Conservation (phyloP, 2,329 filamentous ascomycete species). For the Epichloe gansuensis region DNA sequence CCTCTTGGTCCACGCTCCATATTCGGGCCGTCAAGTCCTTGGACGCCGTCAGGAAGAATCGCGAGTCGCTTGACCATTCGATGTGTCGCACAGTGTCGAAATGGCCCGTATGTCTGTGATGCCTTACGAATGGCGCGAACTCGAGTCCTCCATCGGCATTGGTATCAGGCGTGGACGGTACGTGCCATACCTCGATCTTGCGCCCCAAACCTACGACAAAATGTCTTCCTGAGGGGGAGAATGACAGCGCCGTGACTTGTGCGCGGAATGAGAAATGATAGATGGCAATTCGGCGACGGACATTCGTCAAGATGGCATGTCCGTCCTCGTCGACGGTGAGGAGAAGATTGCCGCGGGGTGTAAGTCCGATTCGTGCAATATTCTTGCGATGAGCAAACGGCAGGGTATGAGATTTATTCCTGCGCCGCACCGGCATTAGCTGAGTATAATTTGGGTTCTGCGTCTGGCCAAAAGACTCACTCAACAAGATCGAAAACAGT, state of each 20-base stretch:
- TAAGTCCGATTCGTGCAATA: slow-evolving; percentile 76
- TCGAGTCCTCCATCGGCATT: slow-evolving; percentile 72
- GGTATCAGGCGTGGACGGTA: slow-evolving; percentile 75
- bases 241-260: slow-evolving; percentile 70
- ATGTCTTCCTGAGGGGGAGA: slow-evolving; percentile 80
- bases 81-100: slow-evolving; percentile 78
- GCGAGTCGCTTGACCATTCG: slow-evolving; percentile 90
- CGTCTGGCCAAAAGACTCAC: slow-evolving; percentile 35
- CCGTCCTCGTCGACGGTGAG: slow-evolving; percentile 92
- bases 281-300: slow-evolving; percentile 70
- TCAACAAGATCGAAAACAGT: slow-evolving; percentile 94
- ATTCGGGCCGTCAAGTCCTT: slow-evolving; percentile 87
- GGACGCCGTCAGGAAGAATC: slow-evolving; percentile 85
- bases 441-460: neutral
- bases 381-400: slow-evolving; percentile 91
- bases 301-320: slow-evolving; percentile 82
- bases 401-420: slow-evolving; percentile 77
- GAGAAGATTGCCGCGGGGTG: slow-evolving; percentile 80
- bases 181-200: slow-evolving; percentile 90
- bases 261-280: slow-evolving; percentile 93
- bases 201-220: slow-evolving; percentile 83
- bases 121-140: slow-evolving; percentile 85
- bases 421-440: slow-evolving; percentile 19
- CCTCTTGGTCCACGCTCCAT: slow-evolving; percentile 84
- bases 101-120: slow-evolving; percentile 76